Evolutionary conservation across 1,284 basidiomycete genomes (phyloP).

Genomic region (Rhodotorula mucilaginosa): DNA sequence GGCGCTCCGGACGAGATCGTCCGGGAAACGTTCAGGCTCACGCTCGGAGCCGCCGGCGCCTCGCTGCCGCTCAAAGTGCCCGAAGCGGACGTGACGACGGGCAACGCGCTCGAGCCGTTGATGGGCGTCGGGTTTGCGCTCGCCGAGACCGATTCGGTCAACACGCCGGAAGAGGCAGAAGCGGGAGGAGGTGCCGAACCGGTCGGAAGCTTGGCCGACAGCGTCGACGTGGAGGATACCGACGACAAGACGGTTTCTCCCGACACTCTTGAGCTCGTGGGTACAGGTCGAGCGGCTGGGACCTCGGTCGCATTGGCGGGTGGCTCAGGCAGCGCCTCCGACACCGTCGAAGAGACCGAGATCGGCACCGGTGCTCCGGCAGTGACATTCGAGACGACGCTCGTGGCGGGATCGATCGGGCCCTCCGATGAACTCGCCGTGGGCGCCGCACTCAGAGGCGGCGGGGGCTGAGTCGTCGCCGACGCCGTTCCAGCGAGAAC

Average conservation of each 20-base stretch:
- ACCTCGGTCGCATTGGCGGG: not conserved
- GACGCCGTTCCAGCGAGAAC: no score
- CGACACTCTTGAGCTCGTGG: not conserved
- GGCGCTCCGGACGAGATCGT: no score
- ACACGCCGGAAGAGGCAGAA: not conserved
- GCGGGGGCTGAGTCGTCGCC: no score
- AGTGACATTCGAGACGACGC: not conserved
- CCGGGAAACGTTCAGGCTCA: not conserved
- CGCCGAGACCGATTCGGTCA: not conserved
- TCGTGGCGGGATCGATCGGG: not conserved
- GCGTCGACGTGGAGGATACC: not conserved
- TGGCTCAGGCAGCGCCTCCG: not conserved
- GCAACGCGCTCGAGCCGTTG: not conserved
- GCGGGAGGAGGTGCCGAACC: not conserved
- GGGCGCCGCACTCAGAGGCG: no score
- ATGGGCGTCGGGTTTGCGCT: not conserved
- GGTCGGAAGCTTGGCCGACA: not conserved
- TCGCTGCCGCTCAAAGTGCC: not conserved
- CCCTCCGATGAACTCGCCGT: no score
- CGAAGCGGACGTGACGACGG: not conserved
- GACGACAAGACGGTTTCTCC: not conserved
- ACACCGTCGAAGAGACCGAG: not conserved
- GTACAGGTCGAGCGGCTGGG: not conserved
- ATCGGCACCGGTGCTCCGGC: not conserved
- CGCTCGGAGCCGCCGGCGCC: not conserved